Evolutionary conservation across 345 rosid genomes (phyloP).

Genomic region (Murraya paniculata): DNA sequence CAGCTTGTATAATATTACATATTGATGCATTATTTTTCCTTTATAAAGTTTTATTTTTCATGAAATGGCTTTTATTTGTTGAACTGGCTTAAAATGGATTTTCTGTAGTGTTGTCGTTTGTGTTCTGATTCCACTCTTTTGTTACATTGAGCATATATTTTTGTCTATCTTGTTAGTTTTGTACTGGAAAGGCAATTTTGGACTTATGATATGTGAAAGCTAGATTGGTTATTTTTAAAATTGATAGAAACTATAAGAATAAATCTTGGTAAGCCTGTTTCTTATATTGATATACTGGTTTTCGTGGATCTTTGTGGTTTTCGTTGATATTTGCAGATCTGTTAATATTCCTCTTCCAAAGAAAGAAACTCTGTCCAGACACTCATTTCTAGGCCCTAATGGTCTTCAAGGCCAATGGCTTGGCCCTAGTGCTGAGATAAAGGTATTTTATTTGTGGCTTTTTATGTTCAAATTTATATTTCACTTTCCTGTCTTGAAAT

Average conservation of each 20-base stretch:
- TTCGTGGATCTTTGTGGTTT: conserved; percentile 23
- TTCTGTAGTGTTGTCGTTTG: background rate
- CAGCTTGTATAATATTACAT: background rate
- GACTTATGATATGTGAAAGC: background rate
- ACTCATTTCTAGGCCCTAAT: conserved; percentile 83
- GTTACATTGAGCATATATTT: background rate
- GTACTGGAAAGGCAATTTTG: background rate
- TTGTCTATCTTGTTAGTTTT: background rate
- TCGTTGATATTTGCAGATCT: conserved; percentile 52
- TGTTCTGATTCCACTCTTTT: background rate
- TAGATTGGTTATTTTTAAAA: background rate
- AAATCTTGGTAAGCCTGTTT: background rate
- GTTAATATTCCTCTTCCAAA: conserved; percentile 61
- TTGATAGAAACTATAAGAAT: background rate
- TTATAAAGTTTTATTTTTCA: background rate
- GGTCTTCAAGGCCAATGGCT: conserved; percentile 89
- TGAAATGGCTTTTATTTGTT: background rate
- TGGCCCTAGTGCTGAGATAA: conserved; percentile 70
- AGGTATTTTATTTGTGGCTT: conserved; percentile 44
- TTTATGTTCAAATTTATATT: background rate
- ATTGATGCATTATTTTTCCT: background rate
- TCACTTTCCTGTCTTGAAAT: conserved; percentile 12
- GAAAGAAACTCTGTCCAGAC: conserved; percentile 91
- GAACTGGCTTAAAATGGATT: background rate
- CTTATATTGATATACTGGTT: background rate